Base-by-base conservation (phyloP, 345 rosid species). In the Psidium guajava region DNA sequence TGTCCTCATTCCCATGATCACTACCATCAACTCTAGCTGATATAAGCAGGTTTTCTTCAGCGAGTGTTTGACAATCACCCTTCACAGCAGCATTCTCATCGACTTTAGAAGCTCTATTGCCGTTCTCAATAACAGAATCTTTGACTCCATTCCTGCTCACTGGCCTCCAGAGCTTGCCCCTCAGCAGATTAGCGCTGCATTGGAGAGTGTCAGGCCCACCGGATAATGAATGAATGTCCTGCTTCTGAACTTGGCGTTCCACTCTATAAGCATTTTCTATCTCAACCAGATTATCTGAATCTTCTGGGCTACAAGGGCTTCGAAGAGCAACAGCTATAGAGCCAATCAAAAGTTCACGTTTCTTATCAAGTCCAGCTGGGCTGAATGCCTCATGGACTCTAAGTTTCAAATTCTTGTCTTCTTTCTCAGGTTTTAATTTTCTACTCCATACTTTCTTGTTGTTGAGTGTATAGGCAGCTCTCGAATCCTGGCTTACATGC, bases 361-460 rank as follows among this genome's bases (percentile, higher is more conserved):
- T 92, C 87, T 91, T 92, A 84, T 89, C 86, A 50, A 88, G 91
- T 80, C 92, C 92, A 42, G 84, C 90, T 86, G 89, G 91, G 86
- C 55, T 87, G 83, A 88, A 84, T 86, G 90, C 89, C 85, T 91
- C 93, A 61, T 88, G 88, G 32, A 87, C 85, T 89, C 87, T 85
- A 61, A 85, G 81, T 86, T 90, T 90, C 73, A 88, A 58, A 56
- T 55, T 54, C 69, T 87, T 92, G n/a, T 59, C 92, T 55, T 87
- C 92, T 87, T 85, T 87, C 80, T 90, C 92, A 58, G 87, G 91
- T 88, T 92, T 92, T 8, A 89, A 85, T 91, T 94, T 96, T 54
- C 91, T 90, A 90, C 95, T 95, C 99, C 99, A 96, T 40, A 93
- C 93, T 88, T 93, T 94, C 80, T 87, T 90, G 82, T 91, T 91